Evolutionary conservation across 2,329 filamentous ascomycete genomes (phyloP).

Genomic region (Mariannaea elegans): DNA sequence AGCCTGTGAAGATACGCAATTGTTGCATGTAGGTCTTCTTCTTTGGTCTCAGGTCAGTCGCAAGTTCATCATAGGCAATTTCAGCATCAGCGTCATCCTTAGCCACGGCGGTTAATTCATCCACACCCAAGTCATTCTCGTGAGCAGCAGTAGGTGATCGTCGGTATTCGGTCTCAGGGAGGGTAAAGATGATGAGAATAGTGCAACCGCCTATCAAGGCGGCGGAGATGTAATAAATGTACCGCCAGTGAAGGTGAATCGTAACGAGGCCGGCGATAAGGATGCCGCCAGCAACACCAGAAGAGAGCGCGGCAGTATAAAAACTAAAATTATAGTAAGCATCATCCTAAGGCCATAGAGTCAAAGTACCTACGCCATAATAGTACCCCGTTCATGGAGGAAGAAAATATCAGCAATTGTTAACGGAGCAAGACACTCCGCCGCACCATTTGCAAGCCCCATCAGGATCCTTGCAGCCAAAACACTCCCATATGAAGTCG

Average conservation of each 20-base stretch:
- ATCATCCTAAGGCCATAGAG: background rate
- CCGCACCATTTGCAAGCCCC: constrained; percentile 25
- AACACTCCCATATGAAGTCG: constrained; percentile 21
- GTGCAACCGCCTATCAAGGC: constrained; percentile 56
- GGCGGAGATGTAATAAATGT: constrained; percentile 58
- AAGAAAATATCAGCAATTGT: constrained; percentile 64
- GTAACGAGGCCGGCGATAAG: constrained; percentile 56
- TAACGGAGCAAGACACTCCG: constrained; percentile 49
- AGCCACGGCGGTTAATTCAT: background rate
- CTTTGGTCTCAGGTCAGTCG: background rate
- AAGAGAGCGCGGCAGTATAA: constrained; percentile 48
- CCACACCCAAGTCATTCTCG: background rate
- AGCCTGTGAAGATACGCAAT: constrained; percentile 22
- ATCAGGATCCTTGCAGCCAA: constrained; percentile 25
- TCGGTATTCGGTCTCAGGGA: constrained; percentile 63
- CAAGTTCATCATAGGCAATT: constrained; percentile 13
- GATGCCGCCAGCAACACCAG: constrained; percentile 50
- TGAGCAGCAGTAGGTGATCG: constrained; percentile 35
- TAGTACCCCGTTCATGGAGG: constrained; percentile 59
- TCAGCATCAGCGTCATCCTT: constrained; percentile 16
- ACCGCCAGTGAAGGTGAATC: constrained; percentile 55
- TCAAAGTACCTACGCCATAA: constrained; percentile 53
- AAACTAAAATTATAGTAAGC: constrained; percentile 29
- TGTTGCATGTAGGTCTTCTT: constrained; percentile 17
- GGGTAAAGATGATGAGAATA: constrained; percentile 57